Base-by-base conservation (phyloP, 2,329 filamentous ascomycete species). In the Rhynchosporium agropyri region DNA sequence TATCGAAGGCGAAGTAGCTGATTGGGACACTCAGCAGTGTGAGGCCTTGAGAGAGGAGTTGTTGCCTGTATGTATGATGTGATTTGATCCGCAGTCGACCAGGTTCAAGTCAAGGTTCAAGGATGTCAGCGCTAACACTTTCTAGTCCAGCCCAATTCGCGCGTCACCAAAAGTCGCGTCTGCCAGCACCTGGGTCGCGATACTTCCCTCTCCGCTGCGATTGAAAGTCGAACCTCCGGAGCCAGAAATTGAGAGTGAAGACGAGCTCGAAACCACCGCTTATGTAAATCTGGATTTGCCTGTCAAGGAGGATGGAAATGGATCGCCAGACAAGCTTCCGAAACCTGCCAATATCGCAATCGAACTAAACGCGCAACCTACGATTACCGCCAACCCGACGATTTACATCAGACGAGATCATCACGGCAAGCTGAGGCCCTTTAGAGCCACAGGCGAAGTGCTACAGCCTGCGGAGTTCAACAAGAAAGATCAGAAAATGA, bases 11-110 rank as follows among this genome's bases (percentile, higher is more conserved):
- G 46, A 62, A 9, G 57, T 42, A 9, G 38, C 58, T 13, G 63
- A 66, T 10, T 65, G 48, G 36, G 66, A 68, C 26, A 65, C 66
- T 5, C 66, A 68, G 36, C 12, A 56, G 40, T 68, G 66, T 38
- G 13, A 45, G 15, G 58, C 49, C 1, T 26, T 63, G 26, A 63
- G 66, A 43, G 26, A 62, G 13, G 60, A 63, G 33, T 31, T 66
- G 40, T 58, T 66, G 13, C 64, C 65, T 31, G 66, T 68, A 60
- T 51, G 20, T 20, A 20, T 20, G 20, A 20, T 20, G 20, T 20
- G 20, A 20, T 20, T 20, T 20, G 63, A 63, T 61, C 54, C 51
- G 56, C 62, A 51, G 51, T 33, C 38, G 54, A 33, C 54, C 29
- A 29, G 54, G 54, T 45, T 42, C 40, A 48, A 62, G 55, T 61